phyloP scores from a whole-genome alignment of 2,329 filamentous ascomycete genomes.

The Davidsoniella eucalypti region DNA sequence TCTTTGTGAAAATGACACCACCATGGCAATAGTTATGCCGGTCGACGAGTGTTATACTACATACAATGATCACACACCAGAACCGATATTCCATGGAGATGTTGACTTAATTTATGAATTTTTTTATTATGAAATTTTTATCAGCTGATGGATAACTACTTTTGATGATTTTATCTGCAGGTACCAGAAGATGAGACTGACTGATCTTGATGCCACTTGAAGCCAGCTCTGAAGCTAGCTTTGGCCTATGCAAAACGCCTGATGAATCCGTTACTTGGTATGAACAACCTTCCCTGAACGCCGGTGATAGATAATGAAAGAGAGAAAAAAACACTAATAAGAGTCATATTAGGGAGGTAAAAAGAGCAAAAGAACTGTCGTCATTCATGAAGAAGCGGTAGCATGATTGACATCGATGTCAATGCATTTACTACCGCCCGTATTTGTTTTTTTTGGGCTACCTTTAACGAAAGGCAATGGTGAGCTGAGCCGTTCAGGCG shows the following conservation, averaged over 20 bases:
- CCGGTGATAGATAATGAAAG: constrained; percentile 17
- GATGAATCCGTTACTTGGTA: not conserved
- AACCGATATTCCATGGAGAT: too few relatives aligned
- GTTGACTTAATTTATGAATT: too few relatives aligned
- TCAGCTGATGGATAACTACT: too few relatives aligned
- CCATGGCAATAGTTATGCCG: too few relatives aligned
- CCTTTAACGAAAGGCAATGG: not conserved
- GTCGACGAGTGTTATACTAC: too few relatives aligned
- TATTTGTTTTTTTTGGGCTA: not conserved
- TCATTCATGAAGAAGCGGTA: not conserved
- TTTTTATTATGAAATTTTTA: too few relatives aligned
- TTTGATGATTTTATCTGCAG: too few relatives aligned
- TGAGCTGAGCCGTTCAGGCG: not conserved
- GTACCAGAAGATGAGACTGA: too few relatives aligned
- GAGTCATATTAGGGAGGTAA: not conserved
- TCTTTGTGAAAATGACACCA: too few relatives aligned
- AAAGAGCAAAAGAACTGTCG: not conserved
- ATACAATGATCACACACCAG: too few relatives aligned
- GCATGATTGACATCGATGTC: not conserved
- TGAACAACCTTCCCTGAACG: not conserved
- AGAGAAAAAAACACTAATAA: not conserved
- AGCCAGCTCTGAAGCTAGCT: too few relatives aligned
- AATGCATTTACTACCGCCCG: not conserved
- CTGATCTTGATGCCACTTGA: too few relatives aligned
- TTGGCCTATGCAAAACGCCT: not conserved